phyloP scores from a whole-genome alignment of 1,284 basidiomycete species.

The Cryptococcus sp. region DNA sequence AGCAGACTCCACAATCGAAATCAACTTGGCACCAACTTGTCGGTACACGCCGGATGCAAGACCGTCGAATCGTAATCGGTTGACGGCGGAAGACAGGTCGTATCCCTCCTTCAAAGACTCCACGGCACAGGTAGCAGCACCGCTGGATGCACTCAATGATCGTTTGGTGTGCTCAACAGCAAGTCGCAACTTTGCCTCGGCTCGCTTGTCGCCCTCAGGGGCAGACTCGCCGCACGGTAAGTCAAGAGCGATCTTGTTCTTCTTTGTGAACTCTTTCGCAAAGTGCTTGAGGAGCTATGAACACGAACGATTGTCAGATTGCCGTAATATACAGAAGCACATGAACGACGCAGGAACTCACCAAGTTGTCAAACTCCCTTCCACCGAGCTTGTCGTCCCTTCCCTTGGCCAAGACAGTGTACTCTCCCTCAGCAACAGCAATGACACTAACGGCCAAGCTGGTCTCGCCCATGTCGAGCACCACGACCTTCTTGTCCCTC shows the following conservation, averaged over 20 bases:
- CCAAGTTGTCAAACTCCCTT: conserved; percentile 55
- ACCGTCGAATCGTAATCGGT: conserved; percentile 91
- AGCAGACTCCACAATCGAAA: conserved; percentile 64
- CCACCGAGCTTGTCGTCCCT: conserved; percentile 59
- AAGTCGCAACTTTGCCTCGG: conserved; percentile 88
- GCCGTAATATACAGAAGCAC: background rate
- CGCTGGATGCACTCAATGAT: conserved; percentile 82
- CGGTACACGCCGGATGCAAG: conserved; percentile 74
- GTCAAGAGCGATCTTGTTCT: conserved; percentile 77
- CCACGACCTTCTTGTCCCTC: conserved; percentile 60
- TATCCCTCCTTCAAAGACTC: conserved; percentile 93
- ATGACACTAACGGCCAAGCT: conserved; percentile 58
- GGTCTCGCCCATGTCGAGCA: conserved; percentile 63
- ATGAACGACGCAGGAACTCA: conserved; percentile 36
- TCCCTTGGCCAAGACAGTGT: conserved; percentile 57
- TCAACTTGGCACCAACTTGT: conserved; percentile 65
- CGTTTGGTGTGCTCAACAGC: conserved; percentile 95
- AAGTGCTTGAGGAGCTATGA: conserved; percentile 82
- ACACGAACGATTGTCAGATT: conserved; percentile 5
- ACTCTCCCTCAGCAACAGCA: conserved; percentile 59
- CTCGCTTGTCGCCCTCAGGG: conserved; percentile 69
- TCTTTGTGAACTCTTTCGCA: conserved; percentile 95
- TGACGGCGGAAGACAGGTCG: conserved; percentile 91
- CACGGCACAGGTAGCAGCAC: conserved; percentile 83
- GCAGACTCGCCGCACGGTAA: conserved; percentile 61